Evolutionary conservation across 1,284 basidiomycete species (phyloP), one percentile per base, ranked within the genome.

Genomic region (Trichosporon faecale): DNA sequence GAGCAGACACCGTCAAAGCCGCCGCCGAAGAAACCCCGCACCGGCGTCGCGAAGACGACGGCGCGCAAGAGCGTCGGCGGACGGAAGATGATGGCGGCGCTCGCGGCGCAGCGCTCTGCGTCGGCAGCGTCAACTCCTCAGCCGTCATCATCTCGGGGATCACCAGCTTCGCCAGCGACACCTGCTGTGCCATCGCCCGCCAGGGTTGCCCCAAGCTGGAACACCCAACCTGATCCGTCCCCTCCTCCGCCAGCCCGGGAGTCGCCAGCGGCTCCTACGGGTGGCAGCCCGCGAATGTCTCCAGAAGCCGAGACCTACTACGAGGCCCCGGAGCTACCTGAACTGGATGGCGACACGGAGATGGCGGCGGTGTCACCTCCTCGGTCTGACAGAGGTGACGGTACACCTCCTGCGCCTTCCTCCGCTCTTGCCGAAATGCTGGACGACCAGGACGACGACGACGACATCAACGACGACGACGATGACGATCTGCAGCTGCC

Each of bases 21-120:
- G 23, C 40, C 40, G 40, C 40, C 40, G 16, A 44, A 44, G 40
- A 18, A n/a, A 8, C 16, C 40, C 12, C 40, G 40, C 40, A 3
- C 37, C 3, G n/a, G 18, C 7, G 35, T 44, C 23, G 18, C 21
- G 12, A 65, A 46, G 64, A 52, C 46, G 25, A 49, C 27, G 29
- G 65, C 65, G 5, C 65, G 65, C 65, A 66, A 66, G 65, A 66
- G 46, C 23, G 65, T 66, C 8, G 65, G 65, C 14, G 65, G 65
- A 2, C 29, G 49, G 6, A 31, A 27, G 27, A 61, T 61, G 57
- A 33, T 61, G 57, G 57, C 57, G 2, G 57, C 57, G 16, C 16
- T 61, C 4, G 57, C 27, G 29, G 27, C 29, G 4, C 16, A 31
- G 27, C 27, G 57, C 16, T 31, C 57, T 11, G 8, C 29, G 11